Evolutionary conservation across 129 eudicot species (phyloP), one percentile per base, ranked within the genome.

Genomic region (Chrysanthemum seticuspe): DNA sequence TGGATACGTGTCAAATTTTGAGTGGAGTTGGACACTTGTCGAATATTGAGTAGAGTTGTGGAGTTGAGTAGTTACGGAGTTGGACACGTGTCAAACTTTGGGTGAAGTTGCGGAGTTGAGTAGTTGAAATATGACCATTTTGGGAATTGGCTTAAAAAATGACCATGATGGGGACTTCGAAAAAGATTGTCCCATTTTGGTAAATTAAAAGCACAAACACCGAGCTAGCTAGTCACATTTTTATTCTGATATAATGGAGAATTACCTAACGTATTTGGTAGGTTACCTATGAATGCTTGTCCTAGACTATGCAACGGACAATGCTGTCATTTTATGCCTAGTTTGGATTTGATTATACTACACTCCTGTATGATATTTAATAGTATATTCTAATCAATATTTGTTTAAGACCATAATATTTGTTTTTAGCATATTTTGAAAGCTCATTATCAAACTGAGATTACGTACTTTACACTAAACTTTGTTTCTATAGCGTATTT

Each of bases 311-410:
- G 68, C 34, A 73, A 48, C 27, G 12, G 74, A 54, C 40, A 57
- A 55, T 25, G 70, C 14, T 59, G 76, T 72, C 78, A 78, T 55
- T 55, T 36, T 72, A 72, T 72, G 73, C 47, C 48, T 50, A 54
- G 45, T 54, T 78, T 71, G 77, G 77, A 73, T 23, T 63, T 62
- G 77, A 73, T 71, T 62, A 64, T 57, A 47, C 19, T 19, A 40
- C 57, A 34, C 51, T 62, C 40, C 40, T 34, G 0, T 5, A 16
- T 73, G 1, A 65, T 29, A 52, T n/a, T 62, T 56, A 75, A 57
- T 44, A 6, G 58, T 76, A 48, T 55, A 25, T 76, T 67, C 57
- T 74, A 65, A 15, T 55, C 7, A 6, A 54, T 18, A 57, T 57
- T 76, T 45, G 79, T 67, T 47, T 68, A 76, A 59, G 74, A 15